Conservation (phyloP, 257 asterid genomes). For the Rauvolfia tetraphylla region DNA sequence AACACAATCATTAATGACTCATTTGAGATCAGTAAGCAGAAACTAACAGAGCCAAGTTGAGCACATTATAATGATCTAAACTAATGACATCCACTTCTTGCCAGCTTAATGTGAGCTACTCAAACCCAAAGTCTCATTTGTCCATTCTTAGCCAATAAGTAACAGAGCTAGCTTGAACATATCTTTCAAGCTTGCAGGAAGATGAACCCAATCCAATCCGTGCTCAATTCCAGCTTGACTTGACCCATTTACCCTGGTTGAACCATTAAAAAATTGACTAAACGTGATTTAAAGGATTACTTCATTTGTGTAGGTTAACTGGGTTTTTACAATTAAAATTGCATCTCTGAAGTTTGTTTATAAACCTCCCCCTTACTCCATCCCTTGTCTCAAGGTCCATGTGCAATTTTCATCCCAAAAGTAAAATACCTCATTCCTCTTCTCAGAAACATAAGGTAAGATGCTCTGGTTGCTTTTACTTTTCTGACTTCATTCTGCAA, state of each 20-base stretch:
- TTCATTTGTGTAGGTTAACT: background rate
- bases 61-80: background rate
- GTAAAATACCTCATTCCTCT: background rate
- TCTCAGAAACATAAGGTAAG: background rate
- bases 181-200: background rate
- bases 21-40: background rate
- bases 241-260: background rate
- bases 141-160: background rate
- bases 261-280: background rate
- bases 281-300: background rate
- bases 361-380: background rate
- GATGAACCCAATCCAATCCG: background rate
- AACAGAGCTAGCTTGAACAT: background rate
- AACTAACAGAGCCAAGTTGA: background rate
- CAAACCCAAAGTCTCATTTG: background rate
- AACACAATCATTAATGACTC: background rate
- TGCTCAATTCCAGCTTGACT: background rate
- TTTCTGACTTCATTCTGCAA: background rate
- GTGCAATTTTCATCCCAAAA: background rate
- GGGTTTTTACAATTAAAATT: background rate
- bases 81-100: background rate
- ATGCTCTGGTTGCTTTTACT: background rate
- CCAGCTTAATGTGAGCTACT: background rate
- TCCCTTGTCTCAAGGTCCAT: background rate
- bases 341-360: background rate